Base-by-base conservation (phyloP, 2,329 filamentous ascomycete species). In the Fusarium sp. region DNA sequence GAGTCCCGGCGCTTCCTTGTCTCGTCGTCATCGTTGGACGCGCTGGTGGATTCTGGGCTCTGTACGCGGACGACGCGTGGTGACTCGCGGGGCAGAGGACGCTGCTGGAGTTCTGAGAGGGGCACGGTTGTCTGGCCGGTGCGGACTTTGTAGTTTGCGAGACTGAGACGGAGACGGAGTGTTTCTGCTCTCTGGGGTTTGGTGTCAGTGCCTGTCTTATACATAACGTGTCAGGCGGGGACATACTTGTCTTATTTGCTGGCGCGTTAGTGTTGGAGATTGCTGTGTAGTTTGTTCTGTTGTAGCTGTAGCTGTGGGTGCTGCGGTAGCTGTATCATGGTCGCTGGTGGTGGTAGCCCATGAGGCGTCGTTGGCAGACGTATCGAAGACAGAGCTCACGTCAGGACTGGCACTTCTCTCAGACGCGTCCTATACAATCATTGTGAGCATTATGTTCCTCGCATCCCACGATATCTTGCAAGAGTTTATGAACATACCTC, bases 131-230 rank as follows among this genome's bases (percentile, higher is more conserved):
- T 86, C 78, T 94, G 92, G 62, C 91, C 89, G 3, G 92, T 94
- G 59, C 85, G 86, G 69, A 94, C 84, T 79, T 94, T 94, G 83
- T 94, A 94, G 74, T 87, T 87, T 15, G 91, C 92, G 21, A 94
- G 85, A 28, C 87, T 84, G 17, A 94, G 86, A n/a, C 91, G 87
- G 11, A 93, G 84, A 52, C 86, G 86, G 44, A 94, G 82, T 49
- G 89, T 87, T 74, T 91, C 87, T 21, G 89, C 90, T 79, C 87
- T 86, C 85, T 92, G 49, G 14, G 19, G 19, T 21, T 13, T 15
- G 11, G 34, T 58, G 65, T 71, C 40, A 68, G 67, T 31, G 36
- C 7, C 1, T 15, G 19, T 28, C 11, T 4, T 26, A 13, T 17
- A 26, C 22, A 34, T 9, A 36, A 17, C n/a, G 15, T 7, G 3